Evolutionary conservation across 2,329 filamentous ascomycete genomes (phyloP).

Genomic region (Ilyonectria robusta): DNA sequence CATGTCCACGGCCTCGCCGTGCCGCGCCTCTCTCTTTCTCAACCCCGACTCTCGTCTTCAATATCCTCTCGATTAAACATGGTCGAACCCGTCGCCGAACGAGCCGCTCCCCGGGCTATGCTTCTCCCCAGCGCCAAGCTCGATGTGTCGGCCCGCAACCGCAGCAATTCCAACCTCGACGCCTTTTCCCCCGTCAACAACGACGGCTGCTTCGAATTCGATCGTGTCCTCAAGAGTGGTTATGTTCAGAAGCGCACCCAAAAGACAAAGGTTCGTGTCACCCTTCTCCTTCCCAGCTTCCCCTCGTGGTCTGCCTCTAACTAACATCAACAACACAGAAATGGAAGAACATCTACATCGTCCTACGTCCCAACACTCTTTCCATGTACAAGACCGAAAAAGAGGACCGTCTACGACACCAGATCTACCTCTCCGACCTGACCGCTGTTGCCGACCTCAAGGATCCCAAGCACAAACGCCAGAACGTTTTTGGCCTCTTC

Average conservation of each 20-base stretch:
- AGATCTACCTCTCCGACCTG: conserved; percentile 89
- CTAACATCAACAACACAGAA: conserved; percentile 66
- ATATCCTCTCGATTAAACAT: conserved; percentile 36
- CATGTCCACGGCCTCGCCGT: conserved; percentile 40
- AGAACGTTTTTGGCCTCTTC: conserved; percentile 93
- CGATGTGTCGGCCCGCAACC: conserved; percentile 39
- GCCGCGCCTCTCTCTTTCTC: not conserved
- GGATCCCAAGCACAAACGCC: conserved; percentile 88
- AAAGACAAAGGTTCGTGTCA: conserved; percentile 85
- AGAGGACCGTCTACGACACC: conserved; percentile 89
- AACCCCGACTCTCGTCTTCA: conserved; percentile 19
- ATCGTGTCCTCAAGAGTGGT: conserved; percentile 91
- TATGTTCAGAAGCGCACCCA: conserved; percentile 90
- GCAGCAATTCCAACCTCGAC: conserved; percentile 62
- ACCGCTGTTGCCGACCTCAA: conserved; percentile 92
- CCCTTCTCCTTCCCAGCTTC: not conserved
- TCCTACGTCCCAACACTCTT: conserved; percentile 89
- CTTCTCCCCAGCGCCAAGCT: conserved; percentile 33
- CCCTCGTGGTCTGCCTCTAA: conserved; percentile 12
- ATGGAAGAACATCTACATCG: conserved; percentile 92
- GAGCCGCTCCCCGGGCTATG: conserved; percentile 30
- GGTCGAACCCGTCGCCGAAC: conserved; percentile 45
- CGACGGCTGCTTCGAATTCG: conserved; percentile 96
- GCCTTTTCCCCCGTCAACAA: conserved; percentile 90
- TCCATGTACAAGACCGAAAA: conserved; percentile 95